These are phyloP conservation scores for Euptelea pleiosperma DNA, from an alignment of 164 flowering plant genomes.

Conservation along the genomic window DNA sequence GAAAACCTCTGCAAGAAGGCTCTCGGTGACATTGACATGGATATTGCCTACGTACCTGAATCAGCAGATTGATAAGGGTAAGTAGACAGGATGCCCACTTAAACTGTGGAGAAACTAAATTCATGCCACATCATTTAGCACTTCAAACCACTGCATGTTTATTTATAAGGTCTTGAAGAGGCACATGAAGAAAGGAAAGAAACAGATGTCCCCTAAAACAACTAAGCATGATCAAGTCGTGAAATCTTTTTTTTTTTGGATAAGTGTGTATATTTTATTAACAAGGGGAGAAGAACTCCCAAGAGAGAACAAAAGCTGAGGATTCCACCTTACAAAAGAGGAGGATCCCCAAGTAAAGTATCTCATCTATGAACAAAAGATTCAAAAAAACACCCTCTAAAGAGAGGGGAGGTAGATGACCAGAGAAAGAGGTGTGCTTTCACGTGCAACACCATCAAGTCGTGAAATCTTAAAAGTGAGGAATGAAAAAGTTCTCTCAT, in stretches of 20 bases:
- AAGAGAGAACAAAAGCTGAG: no score
- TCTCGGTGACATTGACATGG: conserved; percentile 89
- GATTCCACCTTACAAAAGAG: no score
- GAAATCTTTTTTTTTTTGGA: no score
- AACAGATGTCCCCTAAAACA: not conserved
- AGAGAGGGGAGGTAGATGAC: no score
- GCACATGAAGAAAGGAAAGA: not conserved
- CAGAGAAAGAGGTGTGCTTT: no score
- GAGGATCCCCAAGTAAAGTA: no score
- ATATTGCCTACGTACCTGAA: conserved; percentile 98
- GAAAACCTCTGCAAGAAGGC: conserved; percentile 93
- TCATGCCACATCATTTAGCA: not conserved
- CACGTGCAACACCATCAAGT: no score
- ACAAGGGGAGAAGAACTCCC: no score
- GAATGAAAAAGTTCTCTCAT: not conserved
- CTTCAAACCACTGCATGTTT: conserved; percentile 7
- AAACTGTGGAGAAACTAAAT: not conserved
- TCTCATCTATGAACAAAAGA: no score
- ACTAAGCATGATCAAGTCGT: not conserved
- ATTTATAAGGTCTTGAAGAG: not conserved
- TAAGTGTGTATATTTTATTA: no score
- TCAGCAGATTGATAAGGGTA: conserved; percentile 1
- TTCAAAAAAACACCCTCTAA: no score
- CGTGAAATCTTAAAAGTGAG: conserved; percentile 1
- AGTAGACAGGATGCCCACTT: not conserved